These are phyloP conservation scores for Cicer pinnatifidum DNA, from an alignment of 306 rosid genomes.

Conservation along the genomic window DNA sequence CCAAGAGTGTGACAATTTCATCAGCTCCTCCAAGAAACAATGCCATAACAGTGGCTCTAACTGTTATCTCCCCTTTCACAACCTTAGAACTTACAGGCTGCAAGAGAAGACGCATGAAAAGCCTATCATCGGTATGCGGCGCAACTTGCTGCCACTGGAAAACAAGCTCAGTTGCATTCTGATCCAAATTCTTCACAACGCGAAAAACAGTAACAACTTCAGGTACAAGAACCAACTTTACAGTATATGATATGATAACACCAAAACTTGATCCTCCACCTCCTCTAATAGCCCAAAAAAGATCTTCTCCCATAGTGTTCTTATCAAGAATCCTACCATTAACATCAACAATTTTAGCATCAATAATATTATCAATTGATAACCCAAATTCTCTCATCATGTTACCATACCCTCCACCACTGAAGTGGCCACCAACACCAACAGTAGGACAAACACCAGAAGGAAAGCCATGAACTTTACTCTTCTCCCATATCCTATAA, in stretches of 20 bases:
- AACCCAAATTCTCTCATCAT: slow-evolving; percentile 72
- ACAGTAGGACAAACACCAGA: slow-evolving; percentile 76
- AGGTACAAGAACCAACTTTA: slow-evolving; percentile 65
- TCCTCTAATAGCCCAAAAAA: slow-evolving; percentile 85
- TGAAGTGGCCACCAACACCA: slow-evolving; percentile 82
- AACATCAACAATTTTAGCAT: slow-evolving; percentile 68
- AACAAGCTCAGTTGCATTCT: slow-evolving; percentile 61
- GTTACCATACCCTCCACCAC: slow-evolving; percentile 84
- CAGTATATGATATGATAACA: slow-evolving; percentile 62
- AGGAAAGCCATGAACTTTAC: slow-evolving; percentile 70
- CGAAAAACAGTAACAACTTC: slow-evolving; percentile 61
- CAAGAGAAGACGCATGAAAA: slow-evolving; percentile 64
- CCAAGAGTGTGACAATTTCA: slow-evolving; percentile 50
- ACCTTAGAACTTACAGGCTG: slow-evolving; percentile 60
- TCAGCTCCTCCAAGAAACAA: slow-evolving; percentile 60
- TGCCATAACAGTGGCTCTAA: slow-evolving; percentile 48
- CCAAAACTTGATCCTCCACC: slow-evolving; percentile 88
- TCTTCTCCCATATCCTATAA: slow-evolving; percentile 65
- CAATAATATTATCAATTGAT: slow-evolving; percentile 66
- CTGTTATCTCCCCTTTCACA: slow-evolving; percentile 49
- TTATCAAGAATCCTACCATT: slow-evolving; percentile 65
- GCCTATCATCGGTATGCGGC: slow-evolving; percentile 48
- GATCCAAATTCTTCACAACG: slow-evolving; percentile 49
- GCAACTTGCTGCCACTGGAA: slow-evolving; percentile 72
- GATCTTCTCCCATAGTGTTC: slow-evolving; percentile 71